Evolutionary conservation across 768 basidiomycete genomes (phyloP).

Genomic region (Crassisporium funariophilum): DNA sequence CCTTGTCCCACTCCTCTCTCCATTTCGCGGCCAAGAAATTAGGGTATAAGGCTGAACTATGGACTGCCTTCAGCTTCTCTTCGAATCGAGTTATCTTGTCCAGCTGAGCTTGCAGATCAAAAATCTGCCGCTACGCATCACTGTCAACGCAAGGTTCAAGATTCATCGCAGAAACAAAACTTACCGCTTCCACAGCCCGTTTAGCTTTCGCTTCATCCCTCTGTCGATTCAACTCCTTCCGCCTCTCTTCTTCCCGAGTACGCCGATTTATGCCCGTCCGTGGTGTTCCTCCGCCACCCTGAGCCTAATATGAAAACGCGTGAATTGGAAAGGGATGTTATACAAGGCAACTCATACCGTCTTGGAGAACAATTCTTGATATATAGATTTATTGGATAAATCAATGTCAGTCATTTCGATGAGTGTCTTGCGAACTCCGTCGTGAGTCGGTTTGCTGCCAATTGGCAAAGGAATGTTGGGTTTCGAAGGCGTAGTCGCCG

Average conservation of each 20-base stretch:
- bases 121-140: conserved; percentile 42
- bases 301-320: conserved; percentile 2
- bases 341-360: conserved; percentile 32
- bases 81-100: conserved; percentile 69
- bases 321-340: neutral
- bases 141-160: conserved; percentile 2
- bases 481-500: conserved; percentile 21
- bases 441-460: conserved; percentile 15
- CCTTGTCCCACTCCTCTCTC: conserved; percentile 53
- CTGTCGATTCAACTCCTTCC: conserved; percentile 68
- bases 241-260: conserved; percentile 66
- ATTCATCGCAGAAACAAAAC: conserved; percentile 18
- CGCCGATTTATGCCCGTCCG: conserved; percentile 33
- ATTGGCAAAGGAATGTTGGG: conserved; percentile 25
- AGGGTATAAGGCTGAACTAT: conserved; percentile 60
- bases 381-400: conserved; percentile 61
- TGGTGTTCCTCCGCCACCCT: conserved; percentile 12
- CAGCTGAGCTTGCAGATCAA: conserved; percentile 59
- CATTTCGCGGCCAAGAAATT: conserved; percentile 62
- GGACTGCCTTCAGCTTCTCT: conserved; percentile 49
- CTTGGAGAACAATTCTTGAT: conserved; percentile 60
- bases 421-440: conserved; percentile 25
- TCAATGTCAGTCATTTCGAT: conserved; percentile 61
- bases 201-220: conserved; percentile 68
- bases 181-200: conserved; percentile 55